phyloP scores from a whole-genome alignment of 208 protist species.

The Herpetomonas tarakana region DNA sequence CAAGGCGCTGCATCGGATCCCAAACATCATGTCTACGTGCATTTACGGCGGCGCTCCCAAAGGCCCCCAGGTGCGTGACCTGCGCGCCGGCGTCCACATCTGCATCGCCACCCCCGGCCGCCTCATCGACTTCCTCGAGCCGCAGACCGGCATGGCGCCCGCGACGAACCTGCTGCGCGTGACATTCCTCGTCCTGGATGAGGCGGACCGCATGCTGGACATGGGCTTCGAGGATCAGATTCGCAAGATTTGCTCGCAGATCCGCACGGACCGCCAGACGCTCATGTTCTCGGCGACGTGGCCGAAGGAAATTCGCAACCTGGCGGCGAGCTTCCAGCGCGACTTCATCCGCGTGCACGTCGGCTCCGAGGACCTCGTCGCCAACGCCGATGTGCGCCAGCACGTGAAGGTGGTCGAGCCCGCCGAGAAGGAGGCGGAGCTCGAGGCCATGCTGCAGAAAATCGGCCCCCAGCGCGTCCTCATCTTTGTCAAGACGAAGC shows the following conservation, averaged over 20 bases:
- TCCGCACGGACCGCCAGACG: slow-evolving; percentile 95
- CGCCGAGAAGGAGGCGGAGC: slow-evolving; percentile 73
- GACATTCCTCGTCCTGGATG: slow-evolving; percentile 98
- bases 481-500: slow-evolving; percentile 91
- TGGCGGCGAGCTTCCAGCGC: slow-evolving; percentile 88
- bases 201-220: slow-evolving; percentile 99
- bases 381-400: slow-evolving; percentile 82
- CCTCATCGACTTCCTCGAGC: slow-evolving; percentile 95
- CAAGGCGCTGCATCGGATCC: slow-evolving; percentile 67
- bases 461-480: slow-evolving; percentile 73
- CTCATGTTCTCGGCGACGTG: slow-evolving; percentile 98
- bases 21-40: slow-evolving; percentile 63
- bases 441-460: slow-evolving; percentile 67
- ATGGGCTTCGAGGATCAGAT: slow-evolving; percentile 99
- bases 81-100: slow-evolving; percentile 79
- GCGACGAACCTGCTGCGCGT: slow-evolving; percentile 95
- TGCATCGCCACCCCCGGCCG: slow-evolving; percentile 96
- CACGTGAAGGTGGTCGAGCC: slow-evolving; percentile 68
- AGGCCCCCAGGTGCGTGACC: slow-evolving; percentile 62
- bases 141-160: slow-evolving; percentile 19
- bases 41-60: slow-evolving; percentile 86
- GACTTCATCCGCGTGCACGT: slow-evolving; percentile 92
- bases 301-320: slow-evolving; percentile 79
- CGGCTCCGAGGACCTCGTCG: slow-evolving; percentile 85
- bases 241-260: slow-evolving; percentile 92